Conservation (phyloP, 257 asterid genomes). For the Plectranthus barbatus region DNA sequence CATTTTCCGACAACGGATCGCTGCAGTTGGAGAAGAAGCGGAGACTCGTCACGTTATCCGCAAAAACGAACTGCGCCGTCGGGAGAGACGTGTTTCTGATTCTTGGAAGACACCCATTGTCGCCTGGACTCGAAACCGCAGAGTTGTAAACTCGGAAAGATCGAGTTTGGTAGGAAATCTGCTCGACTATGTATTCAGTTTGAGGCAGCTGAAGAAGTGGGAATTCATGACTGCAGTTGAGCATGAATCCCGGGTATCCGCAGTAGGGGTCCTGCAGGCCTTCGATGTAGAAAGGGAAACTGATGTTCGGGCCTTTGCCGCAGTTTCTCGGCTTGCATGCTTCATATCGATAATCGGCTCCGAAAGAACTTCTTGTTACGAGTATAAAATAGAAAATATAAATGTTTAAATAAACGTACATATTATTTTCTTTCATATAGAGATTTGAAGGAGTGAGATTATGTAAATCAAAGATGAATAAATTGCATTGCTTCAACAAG, state of each 20-base stretch:
- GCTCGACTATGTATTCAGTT: slow-evolving; percentile 19
- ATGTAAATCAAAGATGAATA: background rate
- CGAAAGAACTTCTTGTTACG: slow-evolving; percentile 15
- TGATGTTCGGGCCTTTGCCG: slow-evolving; percentile 35
- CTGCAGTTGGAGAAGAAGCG: slow-evolving; percentile 38
- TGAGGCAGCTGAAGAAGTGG: slow-evolving; percentile 24
- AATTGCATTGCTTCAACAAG: background rate
- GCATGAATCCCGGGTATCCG: slow-evolving; percentile 32
- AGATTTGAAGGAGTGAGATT: background rate
- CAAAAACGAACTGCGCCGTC: background rate
- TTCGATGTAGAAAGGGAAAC: slow-evolving; percentile 47
- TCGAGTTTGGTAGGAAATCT: slow-evolving; percentile 22
- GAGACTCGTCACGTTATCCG: slow-evolving; percentile 10
- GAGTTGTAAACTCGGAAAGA: slow-evolving; percentile 21
- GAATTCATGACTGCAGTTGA: slow-evolving; percentile 32
- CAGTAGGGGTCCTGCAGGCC: slow-evolving; percentile 30
- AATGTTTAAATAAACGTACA: slow-evolving; percentile 7
- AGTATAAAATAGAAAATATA: slow-evolving; percentile 15
- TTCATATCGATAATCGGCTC: slow-evolving; percentile 25
- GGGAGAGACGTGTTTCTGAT: slow-evolving; percentile 23
- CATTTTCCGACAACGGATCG: background rate
- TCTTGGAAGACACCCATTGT: slow-evolving; percentile 18
- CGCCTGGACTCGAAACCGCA: background rate
- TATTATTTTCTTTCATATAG: slow-evolving; percentile 17
- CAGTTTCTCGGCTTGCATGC: slow-evolving; percentile 33